Percentiles rank a stretch among this genome's conserved stretches.
phyloP scores from a whole-genome alignment of 306 rosid genomes.

The Begonia masoniana region DNA sequence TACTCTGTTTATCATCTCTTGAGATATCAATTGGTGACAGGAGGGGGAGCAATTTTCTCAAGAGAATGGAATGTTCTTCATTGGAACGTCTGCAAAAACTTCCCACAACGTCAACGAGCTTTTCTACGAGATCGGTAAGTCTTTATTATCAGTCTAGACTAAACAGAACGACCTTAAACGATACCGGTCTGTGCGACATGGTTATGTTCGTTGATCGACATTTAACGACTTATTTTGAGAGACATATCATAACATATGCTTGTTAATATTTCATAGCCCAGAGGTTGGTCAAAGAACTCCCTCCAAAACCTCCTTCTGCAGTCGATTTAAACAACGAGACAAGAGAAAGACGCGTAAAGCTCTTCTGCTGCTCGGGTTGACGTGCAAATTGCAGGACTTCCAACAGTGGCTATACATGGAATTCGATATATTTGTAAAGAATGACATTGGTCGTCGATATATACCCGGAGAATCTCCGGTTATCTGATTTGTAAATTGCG shows the following conservation, averaged over 20 bases:
- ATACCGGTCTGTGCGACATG: too few species aligned
- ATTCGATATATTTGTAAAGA: too few species aligned
- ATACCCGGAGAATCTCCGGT: too few species aligned
- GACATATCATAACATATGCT: too few species aligned
- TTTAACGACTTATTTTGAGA: too few species aligned
- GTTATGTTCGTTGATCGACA: too few species aligned
- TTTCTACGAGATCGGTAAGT: conserved; percentile 68
- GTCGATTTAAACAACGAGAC: not conserved
- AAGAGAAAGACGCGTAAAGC: not conserved
- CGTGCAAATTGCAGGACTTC: not conserved
- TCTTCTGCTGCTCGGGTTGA: not conserved
- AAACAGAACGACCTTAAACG: too few species aligned
- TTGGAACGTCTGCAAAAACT: conserved; percentile 82
- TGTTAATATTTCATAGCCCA: not conserved
- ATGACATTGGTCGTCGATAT: too few species aligned
- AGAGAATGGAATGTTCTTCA: conserved; percentile 73
- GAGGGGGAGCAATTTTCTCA: conserved; percentile 66
- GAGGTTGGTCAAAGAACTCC: not conserved
- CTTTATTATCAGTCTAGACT: not conserved
- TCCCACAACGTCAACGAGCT: conserved; percentile 65
- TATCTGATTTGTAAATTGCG: too few species aligned
- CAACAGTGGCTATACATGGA: too few species aligned
- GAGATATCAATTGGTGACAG: conserved; percentile 10
- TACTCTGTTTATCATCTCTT: too few species aligned
- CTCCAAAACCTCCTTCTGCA: not conserved